These are phyloP conservation scores for Plasmodium cynomolgi DNA, from an alignment of 169 alveolate species.

Conservation along the genomic window DNA sequence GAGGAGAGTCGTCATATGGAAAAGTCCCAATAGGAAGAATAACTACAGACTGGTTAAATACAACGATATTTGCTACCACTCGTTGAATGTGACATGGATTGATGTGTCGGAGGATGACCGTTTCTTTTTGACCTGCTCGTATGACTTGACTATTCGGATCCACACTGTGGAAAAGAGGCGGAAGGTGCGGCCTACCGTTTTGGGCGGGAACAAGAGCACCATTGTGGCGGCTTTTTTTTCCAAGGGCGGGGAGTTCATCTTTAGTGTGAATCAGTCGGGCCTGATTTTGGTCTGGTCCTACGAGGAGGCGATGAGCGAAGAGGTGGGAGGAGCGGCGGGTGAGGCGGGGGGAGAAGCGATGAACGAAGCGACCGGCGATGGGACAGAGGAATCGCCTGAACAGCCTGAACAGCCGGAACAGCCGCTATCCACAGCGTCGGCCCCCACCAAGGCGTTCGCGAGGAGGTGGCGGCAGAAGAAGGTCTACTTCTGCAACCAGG, in stretches of 20 bases:
- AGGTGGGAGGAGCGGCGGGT: not conserved
- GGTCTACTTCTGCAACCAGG: slow-evolving; percentile 83
- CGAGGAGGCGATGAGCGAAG: not conserved
- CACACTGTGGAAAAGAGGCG: slow-evolving; percentile 82
- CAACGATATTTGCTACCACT: slow-evolving; percentile 85
- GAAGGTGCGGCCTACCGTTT: slow-evolving; percentile 84
- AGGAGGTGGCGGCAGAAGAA: slow-evolving; percentile 81
- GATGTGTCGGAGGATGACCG: slow-evolving; percentile 85
- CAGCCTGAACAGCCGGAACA: not conserved
- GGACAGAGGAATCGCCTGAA: not conserved
- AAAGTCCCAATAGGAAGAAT: slow-evolving; percentile 77
- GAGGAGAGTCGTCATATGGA: slow-evolving; percentile 81
- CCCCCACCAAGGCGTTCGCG: not conserved
- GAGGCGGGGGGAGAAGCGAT: not conserved
- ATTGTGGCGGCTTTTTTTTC: slow-evolving; percentile 88
- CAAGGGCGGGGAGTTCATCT: slow-evolving; percentile 82
- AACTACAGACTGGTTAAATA: slow-evolving; percentile 81
- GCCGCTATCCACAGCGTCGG: not conserved
- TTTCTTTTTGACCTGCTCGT: slow-evolving; percentile 83
- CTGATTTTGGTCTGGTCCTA: slow-evolving; percentile 86
- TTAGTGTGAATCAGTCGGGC: slow-evolving; percentile 87
- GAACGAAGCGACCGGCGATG: not conserved
- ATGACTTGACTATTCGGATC: slow-evolving; percentile 88
- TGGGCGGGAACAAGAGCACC: slow-evolving; percentile 85
- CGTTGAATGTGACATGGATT: slow-evolving; percentile 80